Evolutionary conservation across 768 basidiomycete species (phyloP).

Genomic region (Leccinum broughii): DNA sequence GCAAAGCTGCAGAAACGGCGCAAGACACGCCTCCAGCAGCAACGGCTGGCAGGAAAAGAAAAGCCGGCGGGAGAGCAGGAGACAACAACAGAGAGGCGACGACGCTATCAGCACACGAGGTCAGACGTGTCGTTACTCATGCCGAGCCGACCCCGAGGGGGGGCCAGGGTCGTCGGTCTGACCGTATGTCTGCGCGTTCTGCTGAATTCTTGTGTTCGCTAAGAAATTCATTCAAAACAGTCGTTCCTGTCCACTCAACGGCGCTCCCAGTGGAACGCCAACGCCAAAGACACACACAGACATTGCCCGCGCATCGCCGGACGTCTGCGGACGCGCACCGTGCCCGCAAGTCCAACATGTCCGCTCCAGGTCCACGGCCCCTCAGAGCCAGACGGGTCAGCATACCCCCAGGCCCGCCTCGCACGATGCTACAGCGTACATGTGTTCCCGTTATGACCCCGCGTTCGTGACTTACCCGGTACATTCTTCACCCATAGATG

Average conservation of each 20-base stretch:
- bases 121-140: constrained; percentile 11
- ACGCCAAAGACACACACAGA: constrained; percentile 25
- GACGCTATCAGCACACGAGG: constrained; percentile 13
- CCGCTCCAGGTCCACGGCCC: constrained; percentile 25
- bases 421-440: constrained; percentile 71
- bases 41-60: constrained; percentile 29
- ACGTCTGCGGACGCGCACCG: constrained; percentile 28
- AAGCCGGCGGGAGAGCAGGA: constrained; percentile 20
- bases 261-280: constrained; percentile 23
- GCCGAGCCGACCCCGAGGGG: constrained; percentile 19
- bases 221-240: constrained; percentile 15
- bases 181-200: constrained; percentile 22
- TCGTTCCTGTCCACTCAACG: constrained; percentile 20
- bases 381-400: constrained; percentile 27
- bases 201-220: constrained; percentile 4
- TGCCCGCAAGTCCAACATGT: constrained; percentile 22
- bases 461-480: constrained; percentile 7
- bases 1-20: constrained; percentile 14
- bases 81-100: constrained; percentile 15
- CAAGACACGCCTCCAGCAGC: constrained; percentile 14
- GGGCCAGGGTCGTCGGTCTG: constrained; percentile 29
- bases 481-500: constrained; percentile 45
- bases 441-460: constrained; percentile 1
- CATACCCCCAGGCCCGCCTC: constrained; percentile 34
- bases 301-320: constrained; percentile 26